Percentiles rank a stretch among this genome's conserved stretches.
phyloP scores from a whole-genome alignment of 352 stramenopile genomes.

The Phytopythium mirpurense region DNA sequence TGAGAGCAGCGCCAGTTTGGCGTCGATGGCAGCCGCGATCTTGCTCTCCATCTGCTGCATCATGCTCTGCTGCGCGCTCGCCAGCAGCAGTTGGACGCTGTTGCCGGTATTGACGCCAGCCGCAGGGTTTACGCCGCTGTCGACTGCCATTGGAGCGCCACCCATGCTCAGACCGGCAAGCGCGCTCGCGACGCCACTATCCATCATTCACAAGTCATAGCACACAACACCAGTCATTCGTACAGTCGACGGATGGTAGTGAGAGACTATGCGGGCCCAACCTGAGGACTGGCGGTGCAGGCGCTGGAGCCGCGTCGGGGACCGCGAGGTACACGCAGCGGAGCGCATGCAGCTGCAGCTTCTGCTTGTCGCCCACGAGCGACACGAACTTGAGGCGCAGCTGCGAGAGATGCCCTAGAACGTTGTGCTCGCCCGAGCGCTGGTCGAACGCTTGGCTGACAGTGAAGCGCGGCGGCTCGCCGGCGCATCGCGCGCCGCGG shows the following conservation, averaged over 20 bases:
- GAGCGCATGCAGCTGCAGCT: constrained; percentile 31
- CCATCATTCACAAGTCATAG: no score
- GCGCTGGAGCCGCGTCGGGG: constrained; percentile 2
- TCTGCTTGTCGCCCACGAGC: constrained; percentile 48
- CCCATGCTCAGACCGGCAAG: constrained; percentile 1
- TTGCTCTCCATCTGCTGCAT: constrained; percentile 66
- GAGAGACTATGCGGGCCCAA: neutral
- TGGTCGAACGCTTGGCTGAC: constrained; percentile 47
- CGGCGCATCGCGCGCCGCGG: constrained; percentile 24
- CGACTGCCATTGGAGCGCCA: neutral
- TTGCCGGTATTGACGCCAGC: constrained; percentile 19
- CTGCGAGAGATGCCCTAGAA: constrained; percentile 47
- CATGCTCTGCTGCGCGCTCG: constrained; percentile 53
- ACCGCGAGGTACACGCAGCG: constrained; percentile 36
- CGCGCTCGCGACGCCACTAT: neutral
- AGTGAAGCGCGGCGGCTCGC: constrained; percentile 27
- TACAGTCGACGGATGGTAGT: no score
- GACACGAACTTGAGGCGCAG: constrained; percentile 74
- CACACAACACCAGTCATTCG: neutral
- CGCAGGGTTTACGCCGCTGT: neutral
- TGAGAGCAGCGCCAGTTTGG: constrained; percentile 45
- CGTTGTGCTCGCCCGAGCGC: constrained; percentile 29
- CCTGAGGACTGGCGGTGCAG: neutral
- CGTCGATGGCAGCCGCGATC: constrained; percentile 50
- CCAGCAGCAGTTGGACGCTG: constrained; percentile 38